A percentile compares a stretch with the other conserved stretches of the same genome.
These are phyloP conservation scores for Piedraia hortae DNA, from an alignment of 2,329 filamentous ascomycete species.

Conservation along the genomic window DNA sequence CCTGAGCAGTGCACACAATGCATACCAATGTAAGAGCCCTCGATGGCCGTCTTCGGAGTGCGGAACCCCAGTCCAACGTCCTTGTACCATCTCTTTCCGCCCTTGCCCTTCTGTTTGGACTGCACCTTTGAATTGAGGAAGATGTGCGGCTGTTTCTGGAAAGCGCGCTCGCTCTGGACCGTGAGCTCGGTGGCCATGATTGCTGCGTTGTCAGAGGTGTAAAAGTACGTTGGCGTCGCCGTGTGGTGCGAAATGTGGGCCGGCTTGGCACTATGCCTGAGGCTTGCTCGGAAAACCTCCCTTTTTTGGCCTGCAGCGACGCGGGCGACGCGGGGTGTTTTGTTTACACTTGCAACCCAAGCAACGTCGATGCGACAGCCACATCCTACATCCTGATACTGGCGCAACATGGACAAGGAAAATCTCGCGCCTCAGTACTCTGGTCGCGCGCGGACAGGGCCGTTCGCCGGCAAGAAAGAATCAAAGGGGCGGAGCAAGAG, in stretches of 20 bases:
- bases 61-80: conserved; percentile 98
- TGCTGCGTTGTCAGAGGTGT: too few species aligned
- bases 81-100: conserved; percentile 95
- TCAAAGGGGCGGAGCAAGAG: conserved; percentile 80
- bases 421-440: conserved; percentile 12
- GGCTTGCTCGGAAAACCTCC: too few species aligned
- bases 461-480: conserved; percentile 9
- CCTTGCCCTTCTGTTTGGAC: conserved; percentile 61
- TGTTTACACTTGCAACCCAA: too few species aligned
- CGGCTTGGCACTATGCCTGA: too few species aligned
- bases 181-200: conserved; percentile 95
- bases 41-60: conserved; percentile 95
- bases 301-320: too few species aligned
- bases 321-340: too few species aligned
- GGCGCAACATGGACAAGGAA: conserved; percentile 14
- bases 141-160: conserved; percentile 99
- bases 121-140: conserved; percentile 95
- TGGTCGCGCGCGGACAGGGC: conserved; percentile 9
- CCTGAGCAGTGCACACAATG: too few species aligned
- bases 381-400: too few species aligned
- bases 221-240: too few species aligned
- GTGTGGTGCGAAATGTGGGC: too few species aligned
- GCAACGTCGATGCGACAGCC: too few species aligned
- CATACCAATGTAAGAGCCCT: conserved; percentile 97
- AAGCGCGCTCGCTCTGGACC: conserved; percentile 99